A percentile compares a stretch with the other conserved stretches of the same genome.
Conservation (phyloP, 148 eudicot species). For the Camellia sinensis region DNA sequence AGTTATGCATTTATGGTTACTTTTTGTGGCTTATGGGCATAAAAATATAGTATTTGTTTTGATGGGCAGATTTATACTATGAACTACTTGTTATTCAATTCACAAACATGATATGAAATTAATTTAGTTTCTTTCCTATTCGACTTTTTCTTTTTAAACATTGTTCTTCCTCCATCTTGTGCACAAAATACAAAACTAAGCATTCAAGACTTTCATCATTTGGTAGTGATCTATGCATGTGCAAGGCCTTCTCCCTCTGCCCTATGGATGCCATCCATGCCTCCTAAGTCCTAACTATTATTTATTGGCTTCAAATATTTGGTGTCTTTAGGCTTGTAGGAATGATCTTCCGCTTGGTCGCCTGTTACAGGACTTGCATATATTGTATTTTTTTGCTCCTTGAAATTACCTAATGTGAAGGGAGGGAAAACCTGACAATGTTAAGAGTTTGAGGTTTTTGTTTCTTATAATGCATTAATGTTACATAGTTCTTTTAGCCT, state of each 20-base stretch:
- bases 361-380: background rate
- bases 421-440: background rate
- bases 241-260: background rate
- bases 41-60: background rate
- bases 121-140: slow-evolving; percentile 1
- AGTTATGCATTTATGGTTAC: background rate
- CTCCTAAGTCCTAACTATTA: background rate
- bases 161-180: slow-evolving; percentile 2
- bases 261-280: background rate
- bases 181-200: background rate
- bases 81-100: background rate
- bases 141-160: background rate
- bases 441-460: background rate
- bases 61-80: background rate
- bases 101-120: background rate
- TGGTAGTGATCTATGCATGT: background rate
- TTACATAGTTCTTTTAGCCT: background rate
- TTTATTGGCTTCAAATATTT: background rate
- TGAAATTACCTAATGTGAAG: background rate
- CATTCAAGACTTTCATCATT: background rate
- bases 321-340: slow-evolving; percentile 1
- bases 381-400: background rate
- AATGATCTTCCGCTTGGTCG: background rate
- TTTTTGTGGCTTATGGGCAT: background rate
- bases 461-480: background rate